These are phyloP conservation scores for Haematococcus lacustris DNA, from an alignment of 139 green algal genomes.

Conservation along the genomic window DNA sequence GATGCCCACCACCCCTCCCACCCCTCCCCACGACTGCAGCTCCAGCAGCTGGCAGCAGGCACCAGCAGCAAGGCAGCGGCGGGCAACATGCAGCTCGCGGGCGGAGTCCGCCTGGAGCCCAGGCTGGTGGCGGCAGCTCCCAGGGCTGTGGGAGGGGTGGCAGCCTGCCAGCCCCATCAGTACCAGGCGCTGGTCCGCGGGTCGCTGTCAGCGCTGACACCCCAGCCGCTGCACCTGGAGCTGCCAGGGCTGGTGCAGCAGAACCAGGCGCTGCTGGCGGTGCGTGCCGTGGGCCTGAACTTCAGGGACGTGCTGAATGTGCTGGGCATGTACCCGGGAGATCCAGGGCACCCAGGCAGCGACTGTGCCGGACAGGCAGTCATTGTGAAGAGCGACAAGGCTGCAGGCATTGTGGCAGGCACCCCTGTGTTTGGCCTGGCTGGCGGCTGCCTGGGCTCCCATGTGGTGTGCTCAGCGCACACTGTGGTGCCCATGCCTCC, in stretches of 20 bases:
- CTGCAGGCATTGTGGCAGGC: constrained; percentile 9
- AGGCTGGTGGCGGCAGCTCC: too few species aligned
- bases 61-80: too few species aligned
- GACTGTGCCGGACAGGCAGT: constrained; percentile 73
- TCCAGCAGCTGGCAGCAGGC: too few species aligned
- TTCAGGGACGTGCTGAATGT: constrained; percentile 80
- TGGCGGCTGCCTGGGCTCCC: constrained; percentile 57
- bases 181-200: not conserved
- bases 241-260: too few species aligned
- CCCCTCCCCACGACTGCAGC: too few species aligned
- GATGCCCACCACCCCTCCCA: too few species aligned
- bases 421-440: constrained; percentile 78
- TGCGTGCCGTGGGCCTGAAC: constrained; percentile 78
- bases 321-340: constrained; percentile 70
- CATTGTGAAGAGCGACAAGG: not conserved
- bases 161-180: not conserved
- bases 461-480: constrained; percentile 35
- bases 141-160: too few species aligned
- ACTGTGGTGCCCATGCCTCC: constrained; percentile 62
- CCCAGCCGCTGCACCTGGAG: not conserved
- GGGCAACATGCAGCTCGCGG: too few species aligned
- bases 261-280: constrained; percentile 25
- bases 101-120: too few species aligned
- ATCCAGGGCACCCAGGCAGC: constrained; percentile 69
- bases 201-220: not conserved